Evolutionary conservation across 2,329 filamentous ascomycete species (phyloP).

Genomic region (Xylaria polymorpha): DNA sequence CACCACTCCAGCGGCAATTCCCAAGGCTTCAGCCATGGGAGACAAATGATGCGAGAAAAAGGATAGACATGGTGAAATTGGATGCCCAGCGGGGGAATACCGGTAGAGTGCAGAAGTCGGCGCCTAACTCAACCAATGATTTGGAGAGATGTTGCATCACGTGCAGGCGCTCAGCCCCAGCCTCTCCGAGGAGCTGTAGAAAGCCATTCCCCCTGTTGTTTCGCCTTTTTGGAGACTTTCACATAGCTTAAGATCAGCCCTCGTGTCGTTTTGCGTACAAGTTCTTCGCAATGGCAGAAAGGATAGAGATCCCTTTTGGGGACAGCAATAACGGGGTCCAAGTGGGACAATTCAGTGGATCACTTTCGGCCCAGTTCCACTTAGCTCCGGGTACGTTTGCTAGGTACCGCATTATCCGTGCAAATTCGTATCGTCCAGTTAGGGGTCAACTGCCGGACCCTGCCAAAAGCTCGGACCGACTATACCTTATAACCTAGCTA

Average conservation of each 20-base stretch:
- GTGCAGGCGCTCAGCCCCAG: constrained; percentile 1
- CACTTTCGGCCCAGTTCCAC: neutral
- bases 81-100: no score
- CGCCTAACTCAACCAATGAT: no score
- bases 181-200: neutral
- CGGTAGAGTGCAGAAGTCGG: no score
- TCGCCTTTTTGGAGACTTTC: neutral
- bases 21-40: neutral
- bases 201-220: neutral
- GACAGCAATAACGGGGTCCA: constrained; percentile 10
- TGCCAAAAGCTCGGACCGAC: no score
- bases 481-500: no score
- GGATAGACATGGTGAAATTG: no score
- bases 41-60: neutral
- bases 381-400: constrained; percentile 2
- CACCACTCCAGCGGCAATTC: neutral
- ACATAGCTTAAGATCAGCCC: neutral
- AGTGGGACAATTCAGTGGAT: constrained; percentile 16
- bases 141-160: neutral
- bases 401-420: no score
- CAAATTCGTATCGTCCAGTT: no score
- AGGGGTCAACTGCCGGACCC: no score
- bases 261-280: neutral
- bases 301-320: neutral
- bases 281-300: neutral